These are phyloP conservation scores for Vitellaria paradoxa DNA, from an alignment of 179 eudicot species.

Conservation along the genomic window DNA sequence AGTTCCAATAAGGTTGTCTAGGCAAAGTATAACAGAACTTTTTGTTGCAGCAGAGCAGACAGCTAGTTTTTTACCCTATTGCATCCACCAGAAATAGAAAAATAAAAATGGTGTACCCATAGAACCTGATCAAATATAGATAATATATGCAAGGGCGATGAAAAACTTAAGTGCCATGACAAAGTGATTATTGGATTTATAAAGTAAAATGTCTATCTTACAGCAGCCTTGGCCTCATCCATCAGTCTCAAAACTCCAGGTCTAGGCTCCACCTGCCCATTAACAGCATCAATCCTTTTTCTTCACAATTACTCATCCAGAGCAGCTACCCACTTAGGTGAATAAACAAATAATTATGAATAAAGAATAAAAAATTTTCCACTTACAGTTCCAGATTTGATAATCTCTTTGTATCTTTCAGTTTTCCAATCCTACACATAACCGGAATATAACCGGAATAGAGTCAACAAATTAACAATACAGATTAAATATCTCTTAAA, in stretches of 20 bases:
- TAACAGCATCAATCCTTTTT: constrained; percentile 11
- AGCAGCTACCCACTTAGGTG: background rate
- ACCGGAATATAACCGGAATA: background rate
- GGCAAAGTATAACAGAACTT: constrained; percentile 88
- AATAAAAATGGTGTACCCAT: too few species aligned
- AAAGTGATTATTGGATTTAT: constrained; percentile 1
- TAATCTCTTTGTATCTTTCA: constrained; percentile 87
- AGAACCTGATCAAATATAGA: background rate
- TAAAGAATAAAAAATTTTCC: background rate
- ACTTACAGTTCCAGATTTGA: constrained; percentile 96
- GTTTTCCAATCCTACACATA: constrained; percentile 89
- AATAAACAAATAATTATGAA: background rate
- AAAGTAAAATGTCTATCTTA: constrained; percentile 39
- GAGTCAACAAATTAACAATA: background rate
- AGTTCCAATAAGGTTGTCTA: constrained; percentile 88
- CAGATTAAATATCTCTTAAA: background rate
- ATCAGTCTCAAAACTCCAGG: constrained; percentile 95
- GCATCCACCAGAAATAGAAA: background rate
- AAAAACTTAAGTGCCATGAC: constrained; percentile 3
- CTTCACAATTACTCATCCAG: background rate
- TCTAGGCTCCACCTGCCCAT: constrained; percentile 79
- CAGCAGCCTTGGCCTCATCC: constrained; percentile 95
- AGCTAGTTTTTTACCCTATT: constrained; percentile 84
- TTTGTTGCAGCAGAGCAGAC: constrained; percentile 99
- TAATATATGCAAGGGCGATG: background rate